phyloP scores from a whole-genome alignment of 495 filamentous ascomycete species.

The Hypoxylon crocopeplum region DNA sequence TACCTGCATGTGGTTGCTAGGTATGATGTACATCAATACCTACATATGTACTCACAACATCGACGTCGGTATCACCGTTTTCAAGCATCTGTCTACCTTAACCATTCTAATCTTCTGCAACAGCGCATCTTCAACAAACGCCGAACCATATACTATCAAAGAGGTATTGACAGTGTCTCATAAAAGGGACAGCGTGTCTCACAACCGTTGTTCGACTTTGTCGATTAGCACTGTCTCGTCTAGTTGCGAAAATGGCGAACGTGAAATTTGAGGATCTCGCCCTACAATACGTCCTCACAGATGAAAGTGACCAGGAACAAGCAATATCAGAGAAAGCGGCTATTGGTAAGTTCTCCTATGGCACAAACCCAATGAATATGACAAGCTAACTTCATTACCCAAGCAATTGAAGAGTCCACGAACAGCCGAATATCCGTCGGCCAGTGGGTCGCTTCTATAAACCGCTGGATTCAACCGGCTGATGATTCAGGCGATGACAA shows the following conservation, averaged over 20 bases:
- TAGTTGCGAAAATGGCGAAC: constrained; percentile 43
- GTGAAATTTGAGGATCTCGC: constrained; percentile 54
- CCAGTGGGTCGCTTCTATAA: constrained; percentile 57
- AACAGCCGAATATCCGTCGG: constrained; percentile 51
- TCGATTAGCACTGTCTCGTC: constrained; percentile 5
- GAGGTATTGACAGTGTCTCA: not conserved
- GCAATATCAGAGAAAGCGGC: constrained; percentile 50
- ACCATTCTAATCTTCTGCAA: not conserved
- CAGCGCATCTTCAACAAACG: not conserved
- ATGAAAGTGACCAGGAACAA: constrained; percentile 45
- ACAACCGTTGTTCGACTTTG: constrained; percentile 6
- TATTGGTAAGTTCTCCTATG: constrained; percentile 36
- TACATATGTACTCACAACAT: not conserved
- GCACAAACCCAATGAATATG: not conserved
- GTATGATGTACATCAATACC: too few species aligned
- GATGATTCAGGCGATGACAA: constrained; percentile 48
- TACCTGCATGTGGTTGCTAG: too few species aligned
- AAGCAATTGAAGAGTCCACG: constrained; percentile 50
- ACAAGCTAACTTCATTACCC: constrained; percentile 8
- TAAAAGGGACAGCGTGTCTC: not conserved
- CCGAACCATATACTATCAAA: not conserved
- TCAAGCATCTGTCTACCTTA: not conserved
- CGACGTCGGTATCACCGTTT: too few species aligned
- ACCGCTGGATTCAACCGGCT: constrained; percentile 53
- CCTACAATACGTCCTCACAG: constrained; percentile 56